These are phyloP conservation scores for Mycena citricolor DNA, from an alignment of 1,284 basidiomycete species.

Conservation along the genomic window DNA sequence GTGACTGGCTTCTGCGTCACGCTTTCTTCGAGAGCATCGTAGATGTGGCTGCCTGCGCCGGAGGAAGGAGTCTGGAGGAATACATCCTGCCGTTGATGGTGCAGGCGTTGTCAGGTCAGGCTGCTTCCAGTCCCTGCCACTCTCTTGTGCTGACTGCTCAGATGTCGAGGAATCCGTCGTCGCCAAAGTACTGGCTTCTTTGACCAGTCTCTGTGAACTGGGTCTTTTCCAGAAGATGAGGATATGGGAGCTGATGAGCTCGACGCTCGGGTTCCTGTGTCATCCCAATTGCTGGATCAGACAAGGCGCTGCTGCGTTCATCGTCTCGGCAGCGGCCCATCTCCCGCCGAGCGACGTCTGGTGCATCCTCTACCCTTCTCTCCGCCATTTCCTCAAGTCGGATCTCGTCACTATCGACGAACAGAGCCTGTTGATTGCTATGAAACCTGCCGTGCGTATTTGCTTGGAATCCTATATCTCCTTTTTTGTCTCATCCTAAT, in stretches of 20 bases:
- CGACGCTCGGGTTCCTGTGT: slow-evolving; percentile 85
- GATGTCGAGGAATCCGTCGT: slow-evolving; percentile 96
- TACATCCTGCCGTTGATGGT: slow-evolving; percentile 94
- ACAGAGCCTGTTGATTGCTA: slow-evolving; percentile 66
- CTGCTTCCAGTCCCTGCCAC: not conserved
- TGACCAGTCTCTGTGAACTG: slow-evolving; percentile 85
- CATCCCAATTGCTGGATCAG: slow-evolving; percentile 98
- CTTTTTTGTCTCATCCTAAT: slow-evolving; percentile 9
- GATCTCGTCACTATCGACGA: slow-evolving; percentile 84
- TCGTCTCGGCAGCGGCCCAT: slow-evolving; percentile 80
- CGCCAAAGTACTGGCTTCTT: slow-evolving; percentile 79
- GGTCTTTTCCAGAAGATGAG: slow-evolving; percentile 88
- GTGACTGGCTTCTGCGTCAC: slow-evolving; percentile 88
- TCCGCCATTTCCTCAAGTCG: slow-evolving; percentile 83
- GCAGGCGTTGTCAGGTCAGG: slow-evolving; percentile 83
- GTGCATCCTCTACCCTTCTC: slow-evolving; percentile 93
- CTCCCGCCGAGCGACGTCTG: slow-evolving; percentile 87
- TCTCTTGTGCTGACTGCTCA: slow-evolving; percentile 33
- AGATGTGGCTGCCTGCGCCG: slow-evolving; percentile 91
- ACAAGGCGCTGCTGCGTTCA: slow-evolving; percentile 85
- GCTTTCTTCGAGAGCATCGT: slow-evolving; percentile 97
- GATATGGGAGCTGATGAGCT: slow-evolving; percentile 93
- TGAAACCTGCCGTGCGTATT: slow-evolving; percentile 78
- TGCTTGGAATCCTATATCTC: not conserved
- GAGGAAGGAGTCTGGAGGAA: slow-evolving; percentile 81